A percentile compares a stretch with the other conserved stretches of the same genome.
Conservation (phyloP, 306 rosid genomes). For the Oemleria cerasiformis region DNA sequence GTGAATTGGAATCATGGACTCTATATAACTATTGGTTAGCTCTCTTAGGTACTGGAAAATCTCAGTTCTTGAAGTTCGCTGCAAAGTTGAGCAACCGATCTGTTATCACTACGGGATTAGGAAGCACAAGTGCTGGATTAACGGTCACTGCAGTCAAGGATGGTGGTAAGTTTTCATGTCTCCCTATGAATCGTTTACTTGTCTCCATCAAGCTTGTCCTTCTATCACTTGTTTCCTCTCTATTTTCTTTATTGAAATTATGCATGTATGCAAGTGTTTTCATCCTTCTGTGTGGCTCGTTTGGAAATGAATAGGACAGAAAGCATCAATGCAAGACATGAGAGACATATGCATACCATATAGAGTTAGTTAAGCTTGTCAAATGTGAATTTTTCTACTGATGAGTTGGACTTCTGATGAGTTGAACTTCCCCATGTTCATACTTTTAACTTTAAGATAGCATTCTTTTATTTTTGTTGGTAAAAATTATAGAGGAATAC, state of each 20-base stretch:
- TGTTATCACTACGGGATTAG: slow-evolving; percentile 94
- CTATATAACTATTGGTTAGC: not conserved
- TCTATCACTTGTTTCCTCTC: slow-evolving; percentile 1
- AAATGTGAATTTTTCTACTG: not conserved
- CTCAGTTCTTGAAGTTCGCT: slow-evolving; percentile 92
- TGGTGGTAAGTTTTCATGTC: slow-evolving; percentile 52
- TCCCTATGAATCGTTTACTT: not conserved
- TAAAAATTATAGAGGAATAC: no score
- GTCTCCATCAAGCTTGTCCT: not conserved
- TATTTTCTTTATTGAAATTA: slow-evolving; percentile 10
- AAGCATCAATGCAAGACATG: not conserved
- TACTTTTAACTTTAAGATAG: no score
- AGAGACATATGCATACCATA: not conserved
- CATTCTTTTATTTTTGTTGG: no score
- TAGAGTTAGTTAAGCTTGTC: not conserved
- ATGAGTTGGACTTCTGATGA: not conserved
- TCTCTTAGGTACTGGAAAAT: slow-evolving; percentile 82
- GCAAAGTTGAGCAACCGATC: slow-evolving; percentile 90
- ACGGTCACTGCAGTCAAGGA: slow-evolving; percentile 97
- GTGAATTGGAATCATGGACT: not conserved
- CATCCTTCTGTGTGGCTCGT: slow-evolving; percentile 21
- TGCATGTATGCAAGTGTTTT: not conserved
- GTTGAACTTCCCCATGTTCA: not conserved
- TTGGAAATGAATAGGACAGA: not conserved
- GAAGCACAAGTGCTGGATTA: slow-evolving; percentile 97